Evolutionary conservation across 768 basidiomycete genomes (phyloP), one percentile per base, ranked within the genome.

Genomic region (Tulasnella sp.): DNA sequence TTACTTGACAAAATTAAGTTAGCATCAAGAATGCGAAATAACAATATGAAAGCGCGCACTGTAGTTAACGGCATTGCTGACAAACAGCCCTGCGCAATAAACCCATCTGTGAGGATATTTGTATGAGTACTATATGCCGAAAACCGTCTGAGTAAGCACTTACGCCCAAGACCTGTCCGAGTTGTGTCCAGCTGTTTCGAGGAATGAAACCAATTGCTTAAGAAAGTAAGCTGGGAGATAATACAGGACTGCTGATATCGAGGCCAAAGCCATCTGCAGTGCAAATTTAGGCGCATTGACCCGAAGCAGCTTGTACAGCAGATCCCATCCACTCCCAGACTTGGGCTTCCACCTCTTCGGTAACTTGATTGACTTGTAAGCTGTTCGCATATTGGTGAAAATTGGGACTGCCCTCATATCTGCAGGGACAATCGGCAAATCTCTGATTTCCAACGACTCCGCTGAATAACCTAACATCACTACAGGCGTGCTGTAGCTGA

Each of bases 401-500:
- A 83, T 74, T 58, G 64, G 63, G 4, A 58, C 55, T 5, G 70
- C 69, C 27, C 90, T 83, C 77, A 89, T 80, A 58, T 74, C 63
- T 0, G 71, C 76, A 0, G 83, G 76, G 7, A 91, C 74, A 48
- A 92, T 78, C 4, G 90, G 91, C 27, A 95, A 69, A 62, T 95
- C 89, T 54, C 79, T 87, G 19, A 89, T 86, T 57, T 93, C 85
- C 40, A 93, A 73, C 53, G 75, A 81, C 50, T 75, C 72, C 1
- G 81, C 71, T 2, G 70, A 71, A 64, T 87, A 78, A 2, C 88
- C 90, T 35, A 90, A 77, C 75, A 79, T 78, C 49, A 92, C 77
- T 12, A 95, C 85, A 54, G 82, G 79, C 1, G 88, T 91, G 32
- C 83, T 87, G 63, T 89, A 91, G 13, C 78, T 78, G 65, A 95